phyloP scores from a whole-genome alignment of 2,329 filamentous ascomycete species.

The Cercospora zeae-maydis region DNA sequence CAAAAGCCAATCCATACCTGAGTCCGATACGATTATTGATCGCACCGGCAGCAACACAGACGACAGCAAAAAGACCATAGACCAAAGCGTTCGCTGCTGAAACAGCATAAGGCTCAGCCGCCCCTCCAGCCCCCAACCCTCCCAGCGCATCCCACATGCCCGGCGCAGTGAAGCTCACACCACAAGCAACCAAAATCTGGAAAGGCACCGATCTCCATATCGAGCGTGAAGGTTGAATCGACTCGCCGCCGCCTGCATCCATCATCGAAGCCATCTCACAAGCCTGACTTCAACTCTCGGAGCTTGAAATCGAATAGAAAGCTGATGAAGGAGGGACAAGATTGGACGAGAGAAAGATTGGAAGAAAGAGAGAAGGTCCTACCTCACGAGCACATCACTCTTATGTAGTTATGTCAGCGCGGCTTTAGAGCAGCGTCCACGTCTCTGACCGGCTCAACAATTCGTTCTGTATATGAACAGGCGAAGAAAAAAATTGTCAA shows the following conservation, averaged over 20 bases:
- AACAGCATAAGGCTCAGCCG: constrained; percentile 37
- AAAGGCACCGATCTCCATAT: constrained; percentile 17
- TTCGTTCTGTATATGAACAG: neutral
- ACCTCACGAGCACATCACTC: neutral
- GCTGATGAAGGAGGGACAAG: neutral
- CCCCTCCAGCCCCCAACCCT: constrained; percentile 29
- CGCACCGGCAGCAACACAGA: constrained; percentile 35
- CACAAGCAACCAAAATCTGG: constrained; percentile 23
- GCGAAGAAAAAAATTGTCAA: neutral
- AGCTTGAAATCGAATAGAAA: neutral
- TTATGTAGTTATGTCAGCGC: neutral
- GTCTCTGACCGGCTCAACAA: neutral
- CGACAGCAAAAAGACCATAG: constrained; percentile 47
- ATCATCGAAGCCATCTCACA: neutral
- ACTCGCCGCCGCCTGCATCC: neutral
- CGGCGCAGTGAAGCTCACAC: constrained; percentile 23
- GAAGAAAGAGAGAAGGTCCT: neutral
- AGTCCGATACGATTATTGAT: constrained; percentile 39
- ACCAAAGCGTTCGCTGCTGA: constrained; percentile 52
- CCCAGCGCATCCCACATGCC: constrained; percentile 23
- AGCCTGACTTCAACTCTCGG: neutral
- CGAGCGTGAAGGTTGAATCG: neutral
- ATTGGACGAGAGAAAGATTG: neutral
- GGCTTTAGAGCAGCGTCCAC: neutral
- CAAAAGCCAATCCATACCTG: constrained; percentile 36